These are phyloP conservation scores for Corchorus olitorius DNA, from an alignment of 345 rosid genomes.

Conservation along the genomic window DNA sequence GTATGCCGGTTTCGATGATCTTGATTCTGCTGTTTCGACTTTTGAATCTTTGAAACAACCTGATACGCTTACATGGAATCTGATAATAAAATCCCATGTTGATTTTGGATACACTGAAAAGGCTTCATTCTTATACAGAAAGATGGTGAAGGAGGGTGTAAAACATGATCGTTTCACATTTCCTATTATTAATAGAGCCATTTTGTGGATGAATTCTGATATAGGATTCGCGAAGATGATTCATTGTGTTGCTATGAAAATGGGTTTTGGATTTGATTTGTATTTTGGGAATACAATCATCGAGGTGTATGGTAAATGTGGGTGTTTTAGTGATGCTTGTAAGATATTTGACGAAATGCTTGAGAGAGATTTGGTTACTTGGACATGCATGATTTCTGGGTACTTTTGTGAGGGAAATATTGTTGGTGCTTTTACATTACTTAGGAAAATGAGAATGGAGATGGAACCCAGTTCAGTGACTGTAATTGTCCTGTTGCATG, in stretches of 20 bases:
- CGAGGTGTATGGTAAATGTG: conserved; percentile 29
- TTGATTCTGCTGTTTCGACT: conserved; percentile 17
- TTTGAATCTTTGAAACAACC: conserved; percentile 19
- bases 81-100: conserved; percentile 29
- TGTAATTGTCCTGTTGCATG: conserved; percentile 37
- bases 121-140: conserved; percentile 29
- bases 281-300: conserved; percentile 42
- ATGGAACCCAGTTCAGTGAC: conserved; percentile 39
- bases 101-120: conserved; percentile 15
- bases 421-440: conserved; percentile 25
- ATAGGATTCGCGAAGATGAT: conserved; percentile 20
- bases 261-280: conserved; percentile 38
- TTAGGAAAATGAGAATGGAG: conserved; percentile 34
- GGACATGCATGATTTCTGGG: conserved; percentile 42
- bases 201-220: conserved; percentile 9
- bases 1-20: conserved; percentile 23
- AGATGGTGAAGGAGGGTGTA: conserved; percentile 31
- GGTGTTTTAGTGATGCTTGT: conserved; percentile 14
- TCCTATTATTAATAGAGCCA: conserved; percentile 35
- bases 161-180: conserved; percentile 37
- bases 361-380: conserved; percentile 43
- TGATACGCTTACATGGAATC: conserved; percentile 31
- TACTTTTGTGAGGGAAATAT: conserved; percentile 28
- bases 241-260: conserved; percentile 37
- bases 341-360: conserved; percentile 37